Conservation (phyloP, 2,329 filamentous ascomycete species). For the Talaromyces verruculosus region DNA sequence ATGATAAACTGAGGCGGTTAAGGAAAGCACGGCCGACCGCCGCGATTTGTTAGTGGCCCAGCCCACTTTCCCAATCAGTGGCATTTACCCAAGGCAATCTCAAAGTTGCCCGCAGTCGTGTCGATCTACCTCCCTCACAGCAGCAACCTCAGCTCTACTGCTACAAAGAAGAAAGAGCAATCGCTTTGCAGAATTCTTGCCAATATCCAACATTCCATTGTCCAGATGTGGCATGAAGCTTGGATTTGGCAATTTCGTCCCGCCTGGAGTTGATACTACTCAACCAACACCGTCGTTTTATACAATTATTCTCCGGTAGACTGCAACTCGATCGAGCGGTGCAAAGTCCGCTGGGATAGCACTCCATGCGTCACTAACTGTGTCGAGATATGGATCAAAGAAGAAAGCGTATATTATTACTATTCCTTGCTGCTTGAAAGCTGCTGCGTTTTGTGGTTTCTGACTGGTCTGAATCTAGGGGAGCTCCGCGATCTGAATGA, state of each 20-base stretch:
- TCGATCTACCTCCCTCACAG: not conserved
- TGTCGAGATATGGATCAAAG: conserved; percentile 47
- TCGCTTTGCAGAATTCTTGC: not conserved
- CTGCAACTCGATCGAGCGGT: conserved; percentile 6
- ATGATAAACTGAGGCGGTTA: not conserved
- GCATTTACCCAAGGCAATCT: not conserved
- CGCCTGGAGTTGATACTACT: conserved; percentile 34
- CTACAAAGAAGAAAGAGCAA: not conserved
- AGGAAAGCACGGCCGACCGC: not conserved
- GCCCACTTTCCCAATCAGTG: conserved; percentile 11
- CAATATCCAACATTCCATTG: not conserved
- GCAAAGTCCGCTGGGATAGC: conserved; percentile 7
- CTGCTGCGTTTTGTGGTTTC: not conserved
- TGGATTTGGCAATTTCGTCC: conserved; percentile 32
- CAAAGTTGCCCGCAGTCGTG: not conserved
- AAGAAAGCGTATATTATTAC: conserved; percentile 47
- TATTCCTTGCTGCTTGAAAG: not conserved
- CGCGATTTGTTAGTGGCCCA: not conserved
- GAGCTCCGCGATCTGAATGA: conserved; percentile 87
- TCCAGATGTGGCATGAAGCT: conserved; percentile 42
- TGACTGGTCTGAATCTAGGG: conserved; percentile 54
- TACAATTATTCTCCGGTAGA: not conserved
- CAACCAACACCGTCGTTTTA: not conserved
- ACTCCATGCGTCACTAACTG: conserved; percentile 26
- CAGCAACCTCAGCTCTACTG: not conserved